Evolutionary conservation across 73 alveolate genomes (phyloP).

Genomic region (Uronychia binucleata): DNA sequence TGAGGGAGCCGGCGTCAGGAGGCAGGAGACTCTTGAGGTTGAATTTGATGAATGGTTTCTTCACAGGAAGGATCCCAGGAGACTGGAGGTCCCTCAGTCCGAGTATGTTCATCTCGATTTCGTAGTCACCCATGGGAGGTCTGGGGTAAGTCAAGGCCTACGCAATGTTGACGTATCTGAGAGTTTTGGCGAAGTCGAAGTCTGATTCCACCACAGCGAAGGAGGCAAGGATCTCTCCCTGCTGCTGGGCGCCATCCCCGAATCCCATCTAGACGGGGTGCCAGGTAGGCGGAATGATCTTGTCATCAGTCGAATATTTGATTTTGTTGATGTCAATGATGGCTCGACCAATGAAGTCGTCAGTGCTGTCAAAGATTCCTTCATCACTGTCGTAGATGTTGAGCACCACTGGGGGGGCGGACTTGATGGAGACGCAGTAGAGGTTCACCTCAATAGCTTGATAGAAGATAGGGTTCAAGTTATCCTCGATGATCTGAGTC

Average conservation of each 20-base stretch:
- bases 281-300: constrained; percentile 76
- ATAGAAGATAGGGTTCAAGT: constrained; percentile 69
- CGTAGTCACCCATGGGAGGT: constrained; percentile 67
- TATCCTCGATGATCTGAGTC: constrained; percentile 50
- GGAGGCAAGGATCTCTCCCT: constrained; percentile 80
- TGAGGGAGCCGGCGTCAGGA: constrained; percentile 69
- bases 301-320: constrained; percentile 20
- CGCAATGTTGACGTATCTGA: constrained; percentile 28
- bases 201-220: constrained; percentile 62
- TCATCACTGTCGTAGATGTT: constrained; percentile 56
- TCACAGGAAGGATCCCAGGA: constrained; percentile 79
- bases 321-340: constrained; percentile 26
- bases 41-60: constrained; percentile 83
- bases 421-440: constrained; percentile 35
- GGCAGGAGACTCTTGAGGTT: constrained; percentile 77
- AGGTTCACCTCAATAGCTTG: constrained; percentile 51
- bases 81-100: constrained; percentile 88
- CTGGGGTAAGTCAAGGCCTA: too few relatives aligned
- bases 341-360: constrained; percentile 65
- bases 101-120: constrained; percentile 76
- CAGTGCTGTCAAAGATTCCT: constrained; percentile 23
- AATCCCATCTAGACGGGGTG: constrained; percentile 56
- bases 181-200: constrained; percentile 30
- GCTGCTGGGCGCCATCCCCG: constrained; percentile 62
- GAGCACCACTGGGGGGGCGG: constrained; percentile 69